Conservation (phyloP, 2,329 filamentous ascomycete species). For the Colletotrichum sp. region DNA sequence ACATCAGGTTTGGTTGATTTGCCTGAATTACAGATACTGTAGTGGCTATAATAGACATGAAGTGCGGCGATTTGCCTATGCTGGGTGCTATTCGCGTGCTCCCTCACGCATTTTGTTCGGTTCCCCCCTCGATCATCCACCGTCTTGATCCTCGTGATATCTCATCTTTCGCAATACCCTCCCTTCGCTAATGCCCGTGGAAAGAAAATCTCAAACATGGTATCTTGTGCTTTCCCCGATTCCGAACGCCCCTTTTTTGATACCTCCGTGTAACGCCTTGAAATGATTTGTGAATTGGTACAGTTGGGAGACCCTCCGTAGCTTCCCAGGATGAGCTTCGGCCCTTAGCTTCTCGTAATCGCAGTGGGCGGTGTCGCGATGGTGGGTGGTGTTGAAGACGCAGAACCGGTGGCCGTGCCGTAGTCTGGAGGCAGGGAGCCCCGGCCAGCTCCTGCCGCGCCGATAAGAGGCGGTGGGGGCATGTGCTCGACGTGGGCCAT, state of each 20-base stretch:
- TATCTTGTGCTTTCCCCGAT: conserved; percentile 12
- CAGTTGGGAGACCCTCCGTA: neutral
- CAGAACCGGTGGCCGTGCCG: conserved; percentile 5
- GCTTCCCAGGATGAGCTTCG: neutral
- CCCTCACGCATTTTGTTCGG: neutral
- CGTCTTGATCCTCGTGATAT: neutral
- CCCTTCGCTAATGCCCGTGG: neutral
- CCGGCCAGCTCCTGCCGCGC: neutral
- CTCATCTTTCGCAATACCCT: neutral
- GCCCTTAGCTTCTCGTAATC: neutral
- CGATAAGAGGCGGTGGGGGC: neutral
- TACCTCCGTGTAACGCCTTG: neutral
- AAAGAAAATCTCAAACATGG: conserved; percentile 9
- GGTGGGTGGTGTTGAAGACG: conserved; percentile 5
- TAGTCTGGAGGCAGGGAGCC: conserved; percentile 15
- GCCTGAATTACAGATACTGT: neutral
- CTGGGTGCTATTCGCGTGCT: neutral
- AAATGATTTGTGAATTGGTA: neutral
- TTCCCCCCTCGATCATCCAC: neutral
- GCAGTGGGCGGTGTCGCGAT: conserved; percentile 5
- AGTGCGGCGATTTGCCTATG: neutral
- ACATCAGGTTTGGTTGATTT: neutral
- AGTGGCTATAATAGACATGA: neutral
- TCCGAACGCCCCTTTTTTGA: neutral
- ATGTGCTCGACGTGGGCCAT: conserved; percentile 12